A percentile compares a stretch with the other conserved stretches of the same genome.
phyloP scores from a whole-genome alignment of 495 filamentous ascomycete genomes.

The Talaromyces stipitatus region DNA sequence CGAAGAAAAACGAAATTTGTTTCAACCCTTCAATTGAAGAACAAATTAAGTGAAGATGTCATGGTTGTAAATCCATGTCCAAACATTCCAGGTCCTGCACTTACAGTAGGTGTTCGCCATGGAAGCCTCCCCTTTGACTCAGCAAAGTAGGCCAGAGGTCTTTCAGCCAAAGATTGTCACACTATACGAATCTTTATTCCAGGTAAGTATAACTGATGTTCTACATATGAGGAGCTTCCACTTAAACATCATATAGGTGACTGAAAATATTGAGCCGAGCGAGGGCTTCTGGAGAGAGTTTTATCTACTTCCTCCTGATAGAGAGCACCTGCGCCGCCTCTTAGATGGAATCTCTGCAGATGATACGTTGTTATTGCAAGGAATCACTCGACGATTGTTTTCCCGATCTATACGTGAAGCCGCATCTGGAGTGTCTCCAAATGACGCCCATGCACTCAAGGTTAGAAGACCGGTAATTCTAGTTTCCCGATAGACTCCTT shows the following conservation, averaged over 20 bases:
- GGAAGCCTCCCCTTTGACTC: slow-evolving; percentile 89
- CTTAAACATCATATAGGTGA: slow-evolving; percentile 11
- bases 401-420: slow-evolving; percentile 60
- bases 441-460: slow-evolving; percentile 79
- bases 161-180: slow-evolving; percentile 91
- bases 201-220: slow-evolving; percentile 45
- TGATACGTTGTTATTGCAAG: slow-evolving; percentile 57
- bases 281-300: slow-evolving; percentile 97
- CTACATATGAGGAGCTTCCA: not conserved
- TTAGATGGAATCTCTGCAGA: slow-evolving; percentile 61
- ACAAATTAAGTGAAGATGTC: no score
- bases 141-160: slow-evolving; percentile 80
- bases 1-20: no score
- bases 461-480: slow-evolving; percentile 41
- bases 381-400: slow-evolving; percentile 73
- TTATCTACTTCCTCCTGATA: slow-evolving; percentile 79
- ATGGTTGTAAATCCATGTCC: not conserved
- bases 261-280: slow-evolving; percentile 57
- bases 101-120: slow-evolving; percentile 34
- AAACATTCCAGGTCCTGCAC: not conserved
- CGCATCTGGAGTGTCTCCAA: slow-evolving; percentile 50
- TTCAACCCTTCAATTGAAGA: not conserved
- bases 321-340: slow-evolving; percentile 52
- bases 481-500: not conserved
- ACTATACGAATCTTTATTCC: slow-evolving; percentile 82